These are phyloP conservation scores for Neurospora tetrasperma DNA, from an alignment of 495 filamentous ascomycete genomes.

Conservation along the genomic window DNA sequence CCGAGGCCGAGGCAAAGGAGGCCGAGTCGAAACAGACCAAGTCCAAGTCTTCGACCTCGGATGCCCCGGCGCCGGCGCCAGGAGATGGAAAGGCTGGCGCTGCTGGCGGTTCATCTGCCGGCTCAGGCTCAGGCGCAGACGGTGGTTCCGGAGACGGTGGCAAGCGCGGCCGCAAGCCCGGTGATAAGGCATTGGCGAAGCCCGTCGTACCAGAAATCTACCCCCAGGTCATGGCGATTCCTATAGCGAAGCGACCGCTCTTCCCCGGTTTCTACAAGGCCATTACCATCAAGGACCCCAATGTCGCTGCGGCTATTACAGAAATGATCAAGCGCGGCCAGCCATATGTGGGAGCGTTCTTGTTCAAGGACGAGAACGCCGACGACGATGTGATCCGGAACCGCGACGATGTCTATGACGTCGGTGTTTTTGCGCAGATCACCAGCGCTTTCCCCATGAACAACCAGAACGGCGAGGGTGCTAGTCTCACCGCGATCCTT, in stretches of 20 bases:
- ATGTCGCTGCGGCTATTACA: slow-evolving; percentile 79
- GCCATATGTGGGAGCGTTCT: slow-evolving; percentile 92
- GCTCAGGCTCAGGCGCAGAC: slow-evolving; percentile 35
- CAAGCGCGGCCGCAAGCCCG: slow-evolving; percentile 49
- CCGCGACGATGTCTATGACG: slow-evolving; percentile 81
- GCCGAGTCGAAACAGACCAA: slow-evolving; percentile 22
- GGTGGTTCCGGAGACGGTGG: slow-evolving; percentile 37
- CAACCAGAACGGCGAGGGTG: slow-evolving; percentile 52
- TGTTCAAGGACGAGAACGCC: slow-evolving; percentile 91
- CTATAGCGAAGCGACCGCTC: slow-evolving; percentile 88
- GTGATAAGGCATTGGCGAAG: slow-evolving; percentile 72
- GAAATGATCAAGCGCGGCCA: slow-evolving; percentile 98
- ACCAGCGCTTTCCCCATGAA: slow-evolving; percentile 82
- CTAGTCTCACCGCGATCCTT: slow-evolving; percentile 76
- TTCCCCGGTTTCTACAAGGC: slow-evolving; percentile 99
- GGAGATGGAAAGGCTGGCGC: slow-evolving; percentile 37
- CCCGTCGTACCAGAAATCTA: slow-evolving; percentile 88
- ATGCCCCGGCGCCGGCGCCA: slow-evolving; percentile 22
- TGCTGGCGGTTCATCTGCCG: slow-evolving; percentile 21
- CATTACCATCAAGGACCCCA: slow-evolving; percentile 84
- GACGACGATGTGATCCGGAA: slow-evolving; percentile 87
- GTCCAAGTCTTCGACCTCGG: slow-evolving; percentile 30
- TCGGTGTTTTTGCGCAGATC: slow-evolving; percentile 94
- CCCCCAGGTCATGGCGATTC: slow-evolving; percentile 96
- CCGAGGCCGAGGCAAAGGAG: slow-evolving; percentile 32